These are phyloP conservation scores for Aspergillus sp. DNA, from an alignment of 2,329 filamentous ascomycete genomes.

Conservation along the genomic window DNA sequence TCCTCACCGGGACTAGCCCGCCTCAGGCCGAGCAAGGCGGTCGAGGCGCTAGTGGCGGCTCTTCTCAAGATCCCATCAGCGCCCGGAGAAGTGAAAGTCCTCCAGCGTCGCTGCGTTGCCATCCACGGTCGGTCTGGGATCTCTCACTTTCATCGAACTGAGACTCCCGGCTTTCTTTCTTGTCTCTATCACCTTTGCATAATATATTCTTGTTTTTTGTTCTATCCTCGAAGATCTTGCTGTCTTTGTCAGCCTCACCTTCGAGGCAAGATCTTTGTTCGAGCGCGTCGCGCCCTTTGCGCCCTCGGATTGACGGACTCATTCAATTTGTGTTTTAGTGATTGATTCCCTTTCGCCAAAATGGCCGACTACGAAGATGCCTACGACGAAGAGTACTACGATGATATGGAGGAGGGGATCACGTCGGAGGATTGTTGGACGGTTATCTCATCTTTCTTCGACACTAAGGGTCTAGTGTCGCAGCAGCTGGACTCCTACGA, in stretches of 20 bases:
- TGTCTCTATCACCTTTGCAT: not conserved
- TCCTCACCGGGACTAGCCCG: constrained; percentile 8
- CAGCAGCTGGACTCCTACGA: constrained; percentile 99
- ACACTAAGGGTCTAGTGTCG: constrained; percentile 90
- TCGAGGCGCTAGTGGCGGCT: constrained; percentile 32
- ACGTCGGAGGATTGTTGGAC: constrained; percentile 98
- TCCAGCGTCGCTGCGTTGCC: constrained; percentile 21
- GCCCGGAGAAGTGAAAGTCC: constrained; percentile 18
- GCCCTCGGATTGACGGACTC: constrained; percentile 7
- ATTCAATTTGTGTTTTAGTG: constrained; percentile 8
- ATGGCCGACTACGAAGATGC: constrained; percentile 62
- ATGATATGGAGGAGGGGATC: constrained; percentile 70
- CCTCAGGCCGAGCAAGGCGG: constrained; percentile 22
- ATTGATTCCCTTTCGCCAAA: constrained; percentile 20
- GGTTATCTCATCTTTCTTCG: constrained; percentile 96
- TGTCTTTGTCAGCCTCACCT: constrained; percentile 8
- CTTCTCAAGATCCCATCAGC: constrained; percentile 33
- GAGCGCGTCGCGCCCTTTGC: constrained; percentile 30
- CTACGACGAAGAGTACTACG: constrained; percentile 69
- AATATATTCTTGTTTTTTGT: not conserved
- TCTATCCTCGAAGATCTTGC: constrained; percentile 5
- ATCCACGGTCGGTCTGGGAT: constrained; percentile 25
- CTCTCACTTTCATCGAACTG: constrained; percentile 25
- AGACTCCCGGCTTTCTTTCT: constrained; percentile 23
- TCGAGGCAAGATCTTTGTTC: constrained; percentile 19